phyloP scores from a whole-genome alignment of 2,329 filamentous ascomycete genomes.

The Atkinsonella texensis region DNA sequence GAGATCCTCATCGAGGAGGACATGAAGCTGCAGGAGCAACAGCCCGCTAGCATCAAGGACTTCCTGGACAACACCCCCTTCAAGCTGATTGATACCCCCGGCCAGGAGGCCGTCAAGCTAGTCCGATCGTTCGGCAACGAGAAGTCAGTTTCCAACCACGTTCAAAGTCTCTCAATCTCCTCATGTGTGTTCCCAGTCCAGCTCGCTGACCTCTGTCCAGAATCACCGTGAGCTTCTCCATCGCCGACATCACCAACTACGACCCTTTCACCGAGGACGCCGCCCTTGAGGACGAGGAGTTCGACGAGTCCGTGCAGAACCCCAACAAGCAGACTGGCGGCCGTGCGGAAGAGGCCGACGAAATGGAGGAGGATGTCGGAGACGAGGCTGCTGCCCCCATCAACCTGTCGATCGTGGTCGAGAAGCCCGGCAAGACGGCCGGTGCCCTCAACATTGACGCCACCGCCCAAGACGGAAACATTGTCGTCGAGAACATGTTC shows the following conservation, averaged over 20 bases:
- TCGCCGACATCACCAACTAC: conserved; percentile 28
- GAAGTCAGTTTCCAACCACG: conserved; percentile 44
- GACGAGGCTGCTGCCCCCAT: conserved; percentile 60
- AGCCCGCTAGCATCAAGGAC: conserved; percentile 70
- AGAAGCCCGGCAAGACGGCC: conserved; percentile 59
- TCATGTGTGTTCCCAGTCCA: too few relatives aligned
- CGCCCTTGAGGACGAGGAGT: conserved; percentile 28
- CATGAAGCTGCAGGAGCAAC: conserved; percentile 58
- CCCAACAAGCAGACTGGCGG: conserved; percentile 43
- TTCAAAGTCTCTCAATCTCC: too few relatives aligned
- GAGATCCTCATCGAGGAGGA: conserved; percentile 78
- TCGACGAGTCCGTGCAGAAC: conserved; percentile 32
- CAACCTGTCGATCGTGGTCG: conserved; percentile 73
- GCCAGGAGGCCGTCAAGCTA: conserved; percentile 79
- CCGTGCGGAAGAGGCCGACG: conserved; percentile 33
- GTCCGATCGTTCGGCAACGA: conserved; percentile 77
- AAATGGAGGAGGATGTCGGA: conserved; percentile 34
- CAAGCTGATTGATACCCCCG: conserved; percentile 68
- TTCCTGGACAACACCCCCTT: conserved; percentile 81
- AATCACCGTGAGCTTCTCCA: conserved; percentile 32
- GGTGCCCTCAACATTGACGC: conserved; percentile 83
- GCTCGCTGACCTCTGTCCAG: conserved; percentile 12
- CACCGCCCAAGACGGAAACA: conserved; percentile 70
- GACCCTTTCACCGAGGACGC: conserved; percentile 26
- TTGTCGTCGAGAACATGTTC: conserved; percentile 83